These are phyloP conservation scores for Orbilia brochopaga DNA, from an alignment of 2,329 filamentous ascomycete genomes.

Conservation along the genomic window DNA sequence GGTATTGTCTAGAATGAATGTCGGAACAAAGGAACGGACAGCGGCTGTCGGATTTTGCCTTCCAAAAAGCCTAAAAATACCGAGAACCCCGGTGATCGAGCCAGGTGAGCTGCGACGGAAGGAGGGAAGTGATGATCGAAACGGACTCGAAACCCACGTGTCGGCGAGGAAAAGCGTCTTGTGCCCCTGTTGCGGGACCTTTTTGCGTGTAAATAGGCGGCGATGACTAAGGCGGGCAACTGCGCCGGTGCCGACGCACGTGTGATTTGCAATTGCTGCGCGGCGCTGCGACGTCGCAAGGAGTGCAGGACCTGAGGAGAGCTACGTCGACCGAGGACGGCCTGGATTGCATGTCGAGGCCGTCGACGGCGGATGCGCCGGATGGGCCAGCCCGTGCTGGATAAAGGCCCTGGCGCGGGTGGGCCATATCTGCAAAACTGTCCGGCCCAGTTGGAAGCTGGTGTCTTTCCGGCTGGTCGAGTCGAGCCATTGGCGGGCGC, in stretches of 20 bases:
- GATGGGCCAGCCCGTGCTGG: conserved; percentile 2
- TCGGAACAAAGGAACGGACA: not conserved
- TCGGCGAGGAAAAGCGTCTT: not conserved
- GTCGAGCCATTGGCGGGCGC: conserved; percentile 2
- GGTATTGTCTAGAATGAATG: not conserved
- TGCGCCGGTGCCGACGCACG: not conserved
- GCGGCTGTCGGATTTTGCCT: not conserved
- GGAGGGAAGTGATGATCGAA: conserved; percentile 1
- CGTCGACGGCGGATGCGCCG: conserved; percentile 3
- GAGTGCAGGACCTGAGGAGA: not conserved
- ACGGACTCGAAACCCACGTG: conserved; percentile 6
- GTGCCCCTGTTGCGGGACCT: not conserved
- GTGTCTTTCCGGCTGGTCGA: conserved; percentile 4
- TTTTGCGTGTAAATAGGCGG: not conserved
- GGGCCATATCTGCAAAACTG: not conserved
- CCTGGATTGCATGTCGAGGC: not conserved
- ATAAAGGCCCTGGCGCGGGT: not conserved
- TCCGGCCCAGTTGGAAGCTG: not conserved
- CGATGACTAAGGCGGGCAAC: not conserved
- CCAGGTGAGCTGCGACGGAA: not conserved
- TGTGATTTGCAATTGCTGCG: not conserved
- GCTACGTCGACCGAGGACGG: not conserved
- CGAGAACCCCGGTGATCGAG: not conserved
- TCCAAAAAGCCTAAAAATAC: not conserved
- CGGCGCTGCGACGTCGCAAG: not conserved